Percentiles rank a stretch among this genome's conserved stretches.
phyloP scores from a whole-genome alignment of 371 early-diverging fungal genomes.

The Smittium culicis region DNA sequence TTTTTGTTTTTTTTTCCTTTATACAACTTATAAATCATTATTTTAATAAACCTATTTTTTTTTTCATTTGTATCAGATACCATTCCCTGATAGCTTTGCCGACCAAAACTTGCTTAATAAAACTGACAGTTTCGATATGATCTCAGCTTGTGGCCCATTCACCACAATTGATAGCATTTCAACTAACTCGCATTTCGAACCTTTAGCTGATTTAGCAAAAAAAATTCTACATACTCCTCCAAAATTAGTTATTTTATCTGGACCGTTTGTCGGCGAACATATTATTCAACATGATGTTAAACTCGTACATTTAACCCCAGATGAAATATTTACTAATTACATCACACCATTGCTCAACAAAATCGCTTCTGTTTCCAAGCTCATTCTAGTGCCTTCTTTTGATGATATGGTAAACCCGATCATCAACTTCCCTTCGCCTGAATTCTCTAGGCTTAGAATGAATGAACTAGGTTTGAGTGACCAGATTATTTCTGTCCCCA shows the following conservation, averaged over 20 bases:
- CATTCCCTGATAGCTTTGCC: neutral
- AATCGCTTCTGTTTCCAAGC: neutral
- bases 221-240: neutral
- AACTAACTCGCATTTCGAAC: slow-evolving; percentile 1
- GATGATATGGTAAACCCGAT: neutral
- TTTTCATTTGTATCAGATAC: neutral
- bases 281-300: too few species aligned
- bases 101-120: too few species aligned
- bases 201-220: slow-evolving; percentile 6
- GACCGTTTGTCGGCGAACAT: slow-evolving; percentile 8
- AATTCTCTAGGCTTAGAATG: neutral
- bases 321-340: neutral
- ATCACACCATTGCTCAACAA: neutral
- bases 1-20: neutral
- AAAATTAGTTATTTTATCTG: slow-evolving; percentile 3
- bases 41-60: neutral
- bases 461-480: neutral
- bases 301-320: neutral
- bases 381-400: slow-evolving; percentile 3
- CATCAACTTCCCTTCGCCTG: neutral
- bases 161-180: neutral
- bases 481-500: neutral
- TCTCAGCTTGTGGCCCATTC: neutral
- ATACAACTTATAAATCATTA: neutral
- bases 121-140: neutral